Evolutionary conservation across 1,139 yeast genomes (phyloP), one percentile per base, ranked within the genome.

Genomic region (Blastobotrys raffinosifermentans): DNA sequence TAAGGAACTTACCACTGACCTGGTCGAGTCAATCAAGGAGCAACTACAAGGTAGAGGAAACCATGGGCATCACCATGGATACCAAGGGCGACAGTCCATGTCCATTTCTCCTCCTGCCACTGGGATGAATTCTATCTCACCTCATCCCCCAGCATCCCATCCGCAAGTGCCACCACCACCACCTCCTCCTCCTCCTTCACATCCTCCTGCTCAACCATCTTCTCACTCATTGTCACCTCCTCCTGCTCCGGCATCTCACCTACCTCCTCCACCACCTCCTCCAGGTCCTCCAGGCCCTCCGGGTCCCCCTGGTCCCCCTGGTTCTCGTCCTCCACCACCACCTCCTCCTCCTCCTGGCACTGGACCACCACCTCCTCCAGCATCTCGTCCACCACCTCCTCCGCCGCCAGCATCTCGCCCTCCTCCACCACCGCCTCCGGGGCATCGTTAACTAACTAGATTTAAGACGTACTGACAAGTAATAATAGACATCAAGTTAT

Each of bases 11-110:
- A 49, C 60, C 34, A 37, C 41, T 16, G 69, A 63, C 44, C 41
- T 63, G 23, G 42, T 64, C 26, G 47, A 51, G 8, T 48, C 61
- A 3, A 58, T 63, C 4, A 44, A 45, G 10, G 62, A 57, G 30
- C 53, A 53, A 38, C 40, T 52, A 21, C 25, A 10, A 8, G 27
- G 29, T 10, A 25, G 19, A 16, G 27, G 23, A 7, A 22, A 37
- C 16, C 22, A 22, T 19, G 19, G 26, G 22, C 25, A 16, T 4
- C 18, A 27, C 19, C 22, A 32, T 18, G 39, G 21, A 22, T 30
- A 18, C 13, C 11, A 31, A 23, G 23, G 31, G 26, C 19, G 25
- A 6, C 35, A 35, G 14, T 25, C 26, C 10, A 9, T 31, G 27
- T n/a, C n/a, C n/a, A n/a, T n/a, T n/a, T n/a, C n/a, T n/a, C n/a